Percentiles rank a stretch among this genome's conserved stretches.
phyloP scores from a whole-genome alignment of 2,329 filamentous ascomycete species.

The Pyrenophora graminea region DNA sequence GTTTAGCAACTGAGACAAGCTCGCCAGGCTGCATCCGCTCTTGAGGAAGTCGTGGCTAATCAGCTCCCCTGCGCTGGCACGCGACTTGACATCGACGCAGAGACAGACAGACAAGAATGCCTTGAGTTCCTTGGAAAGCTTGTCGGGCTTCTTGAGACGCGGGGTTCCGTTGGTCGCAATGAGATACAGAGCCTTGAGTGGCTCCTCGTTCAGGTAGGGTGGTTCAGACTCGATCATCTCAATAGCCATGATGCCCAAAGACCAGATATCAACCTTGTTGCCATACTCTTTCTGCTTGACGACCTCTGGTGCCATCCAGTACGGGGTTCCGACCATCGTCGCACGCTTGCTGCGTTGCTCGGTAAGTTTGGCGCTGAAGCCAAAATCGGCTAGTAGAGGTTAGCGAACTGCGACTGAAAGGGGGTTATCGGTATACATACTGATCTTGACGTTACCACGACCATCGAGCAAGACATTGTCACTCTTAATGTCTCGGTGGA shows the following conservation, averaged over 20 bases:
- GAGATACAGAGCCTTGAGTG: slow-evolving; percentile 92
- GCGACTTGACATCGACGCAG: slow-evolving; percentile 93
- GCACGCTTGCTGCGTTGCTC: slow-evolving; percentile 96
- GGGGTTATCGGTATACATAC: slow-evolving; percentile 58
- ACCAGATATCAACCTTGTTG: slow-evolving; percentile 98
- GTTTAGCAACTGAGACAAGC: slow-evolving; percentile 82
- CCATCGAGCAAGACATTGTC: slow-evolving; percentile 96
- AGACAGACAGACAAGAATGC: slow-evolving; percentile 95
- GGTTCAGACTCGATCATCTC: slow-evolving; percentile 99
- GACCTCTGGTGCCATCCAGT: slow-evolving; percentile 99
- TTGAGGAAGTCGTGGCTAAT: slow-evolving; percentile 92
- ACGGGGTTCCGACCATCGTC: slow-evolving; percentile 98
- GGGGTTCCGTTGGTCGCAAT: slow-evolving; percentile 98
- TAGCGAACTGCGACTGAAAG: neutral
- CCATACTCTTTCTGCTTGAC: slow-evolving; percentile 99
- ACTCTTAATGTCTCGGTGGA: slow-evolving; percentile 98
- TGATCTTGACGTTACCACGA: slow-evolving; percentile 96
- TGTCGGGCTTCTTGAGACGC: slow-evolving; percentile 96
- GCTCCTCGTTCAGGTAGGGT: slow-evolving; percentile 96
- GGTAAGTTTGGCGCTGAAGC: slow-evolving; percentile 97
- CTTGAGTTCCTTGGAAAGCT: slow-evolving; percentile 96
- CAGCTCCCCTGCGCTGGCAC: slow-evolving; percentile 88
- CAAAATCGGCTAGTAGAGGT: slow-evolving; percentile 80
- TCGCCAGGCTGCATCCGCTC: slow-evolving; percentile 81
- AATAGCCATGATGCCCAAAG: slow-evolving; percentile 98